Percentiles rank a stretch among this genome's conserved stretches.
Conservation (phyloP, 805 yeast species). For the Lipomyces spencermartinsiae region DNA sequence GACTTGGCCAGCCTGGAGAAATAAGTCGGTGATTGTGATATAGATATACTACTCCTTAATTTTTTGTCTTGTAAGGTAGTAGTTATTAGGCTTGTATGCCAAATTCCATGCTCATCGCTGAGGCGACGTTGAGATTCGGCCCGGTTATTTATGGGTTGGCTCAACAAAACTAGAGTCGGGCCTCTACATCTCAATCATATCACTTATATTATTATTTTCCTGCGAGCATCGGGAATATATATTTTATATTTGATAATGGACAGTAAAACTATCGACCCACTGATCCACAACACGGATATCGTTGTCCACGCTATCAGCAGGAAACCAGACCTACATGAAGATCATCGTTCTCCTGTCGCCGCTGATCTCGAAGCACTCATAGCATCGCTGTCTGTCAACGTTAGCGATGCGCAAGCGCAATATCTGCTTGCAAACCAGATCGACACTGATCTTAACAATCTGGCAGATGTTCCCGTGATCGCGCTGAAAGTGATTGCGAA, state of each 20-base stretch:
- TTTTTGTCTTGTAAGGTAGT: not conserved
- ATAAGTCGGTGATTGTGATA: not conserved
- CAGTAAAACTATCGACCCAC: not conserved
- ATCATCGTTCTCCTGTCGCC: not conserved
- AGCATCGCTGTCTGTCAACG: not conserved
- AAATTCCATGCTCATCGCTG: not conserved
- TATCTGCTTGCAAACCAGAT: conserved; percentile 1
- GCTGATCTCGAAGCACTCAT: not conserved
- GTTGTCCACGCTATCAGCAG: not conserved
- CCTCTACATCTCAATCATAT: not conserved
- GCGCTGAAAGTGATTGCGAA: not conserved
- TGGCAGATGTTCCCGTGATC: not conserved
- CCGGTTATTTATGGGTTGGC: not conserved
- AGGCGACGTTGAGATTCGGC: not conserved
- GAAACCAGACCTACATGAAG: not conserved
- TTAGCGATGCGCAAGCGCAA: conserved; percentile 2
- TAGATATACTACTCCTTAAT: not conserved
- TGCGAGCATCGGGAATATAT: conserved; percentile 1
- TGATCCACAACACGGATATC: not conserved
- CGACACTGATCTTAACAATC: not conserved
- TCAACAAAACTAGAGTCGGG: not conserved
- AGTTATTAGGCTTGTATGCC: not conserved
- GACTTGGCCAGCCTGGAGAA: not conserved
- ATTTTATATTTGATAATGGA: not conserved
- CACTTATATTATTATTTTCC: not conserved